phyloP scores from a whole-genome alignment of 1,139 yeast genomes.

The Nadsonia starkeyi-henricii region DNA sequence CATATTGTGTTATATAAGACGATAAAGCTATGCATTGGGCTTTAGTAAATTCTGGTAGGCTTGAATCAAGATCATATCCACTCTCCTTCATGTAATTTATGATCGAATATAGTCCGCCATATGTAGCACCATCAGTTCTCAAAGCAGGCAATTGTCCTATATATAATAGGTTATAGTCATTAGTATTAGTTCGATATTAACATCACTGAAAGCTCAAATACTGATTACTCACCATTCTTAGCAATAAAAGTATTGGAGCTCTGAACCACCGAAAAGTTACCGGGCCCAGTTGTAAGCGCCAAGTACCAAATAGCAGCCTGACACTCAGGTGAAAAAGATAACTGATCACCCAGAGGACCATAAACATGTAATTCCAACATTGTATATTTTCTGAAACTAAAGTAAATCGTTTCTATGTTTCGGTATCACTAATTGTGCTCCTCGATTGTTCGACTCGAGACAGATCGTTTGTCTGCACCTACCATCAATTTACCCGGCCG shows the following conservation, averaged over 20 bases:
- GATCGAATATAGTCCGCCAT: conserved; percentile 40
- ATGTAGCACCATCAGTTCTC: conserved; percentile 19
- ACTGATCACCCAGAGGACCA: conserved; percentile 29
- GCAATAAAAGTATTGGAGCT: conserved; percentile 51
- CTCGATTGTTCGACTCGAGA: not conserved
- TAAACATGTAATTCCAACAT: conserved; percentile 39
- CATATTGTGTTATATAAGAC: conserved; percentile 29
- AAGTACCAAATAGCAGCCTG: conserved; percentile 29
- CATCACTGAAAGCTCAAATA: not conserved
- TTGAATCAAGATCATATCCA: conserved; percentile 13
- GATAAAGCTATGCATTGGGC: conserved; percentile 23
- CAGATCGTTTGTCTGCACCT: conserved; percentile 1
- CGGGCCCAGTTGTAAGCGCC: conserved; percentile 13
- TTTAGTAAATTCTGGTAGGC: conserved; percentile 10
- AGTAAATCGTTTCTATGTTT: not conserved
- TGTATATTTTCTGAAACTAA: not conserved
- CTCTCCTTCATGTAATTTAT: conserved; percentile 23
- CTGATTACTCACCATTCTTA: conserved; percentile 15
- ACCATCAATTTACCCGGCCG: conserved; percentile 2
- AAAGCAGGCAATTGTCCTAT: conserved; percentile 45
- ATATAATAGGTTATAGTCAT: not conserved
- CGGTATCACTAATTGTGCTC: not conserved
- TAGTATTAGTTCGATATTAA: not conserved
- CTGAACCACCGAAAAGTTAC: conserved; percentile 30
- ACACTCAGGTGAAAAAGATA: conserved; percentile 32